These are phyloP conservation scores for Chalaropsis ovoidea DNA, from an alignment of 2,329 filamentous ascomycete species.

Conservation along the genomic window DNA sequence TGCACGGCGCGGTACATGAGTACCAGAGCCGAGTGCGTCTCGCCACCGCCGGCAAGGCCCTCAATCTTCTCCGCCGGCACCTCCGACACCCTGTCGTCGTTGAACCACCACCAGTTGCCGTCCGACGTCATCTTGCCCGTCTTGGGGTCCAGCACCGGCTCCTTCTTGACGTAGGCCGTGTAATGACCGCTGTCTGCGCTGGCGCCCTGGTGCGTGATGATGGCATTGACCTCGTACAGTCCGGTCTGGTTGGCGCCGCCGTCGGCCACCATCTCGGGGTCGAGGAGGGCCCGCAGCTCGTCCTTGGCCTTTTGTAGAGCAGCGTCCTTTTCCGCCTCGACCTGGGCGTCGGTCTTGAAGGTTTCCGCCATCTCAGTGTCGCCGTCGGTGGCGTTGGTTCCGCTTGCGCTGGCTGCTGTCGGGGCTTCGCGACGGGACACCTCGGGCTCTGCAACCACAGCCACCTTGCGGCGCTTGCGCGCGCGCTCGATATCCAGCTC, in stretches of 20 bases:
- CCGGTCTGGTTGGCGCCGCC: conserved; percentile 85
- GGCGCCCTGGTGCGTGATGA: conserved; percentile 92
- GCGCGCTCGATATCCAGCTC: conserved; percentile 86
- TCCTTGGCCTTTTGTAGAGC: conserved; percentile 73
- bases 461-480: conserved; percentile 75
- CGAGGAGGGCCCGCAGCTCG: conserved; percentile 70
- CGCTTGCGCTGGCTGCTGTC: conserved; percentile 29
- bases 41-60: conserved; percentile 77
- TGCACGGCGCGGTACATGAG: conserved; percentile 67
- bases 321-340: conserved; percentile 73
- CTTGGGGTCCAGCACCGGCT: conserved; percentile 57
- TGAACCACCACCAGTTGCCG: conserved; percentile 99
- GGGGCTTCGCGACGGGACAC: conserved; percentile 39
- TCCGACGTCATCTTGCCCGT: conserved; percentile 75
- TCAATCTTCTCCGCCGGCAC: conserved; percentile 87
- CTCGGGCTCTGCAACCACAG: conserved; percentile 39
- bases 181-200: conserved; percentile 97
- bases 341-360: conserved; percentile 88
- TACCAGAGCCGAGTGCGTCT: conserved; percentile 74
- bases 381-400: conserved; percentile 43
- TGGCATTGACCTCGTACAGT: conserved; percentile 84
- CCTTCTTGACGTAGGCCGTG: conserved; percentile 95
- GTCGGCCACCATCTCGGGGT: conserved; percentile 63
- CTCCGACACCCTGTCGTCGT: conserved; percentile 93
- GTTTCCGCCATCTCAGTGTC: conserved; percentile 63